Evolutionary conservation across 1,139 yeast species (phyloP).

Genomic region (Kodamaea plutei): DNA sequence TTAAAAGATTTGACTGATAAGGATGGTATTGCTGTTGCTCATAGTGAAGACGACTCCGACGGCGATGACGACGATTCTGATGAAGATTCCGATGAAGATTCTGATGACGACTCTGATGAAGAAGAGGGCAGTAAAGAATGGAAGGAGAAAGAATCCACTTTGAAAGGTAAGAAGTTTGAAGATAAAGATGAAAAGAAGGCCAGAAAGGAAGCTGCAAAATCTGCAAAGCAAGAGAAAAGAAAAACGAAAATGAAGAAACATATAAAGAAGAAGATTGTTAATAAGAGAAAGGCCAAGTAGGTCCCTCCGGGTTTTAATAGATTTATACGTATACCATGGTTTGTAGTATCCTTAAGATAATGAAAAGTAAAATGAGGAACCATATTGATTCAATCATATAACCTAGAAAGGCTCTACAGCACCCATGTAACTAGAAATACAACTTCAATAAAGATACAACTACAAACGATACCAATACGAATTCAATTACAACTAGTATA

Average conservation of each 20-base stretch:
- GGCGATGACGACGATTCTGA: constrained; percentile 27
- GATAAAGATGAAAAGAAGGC: constrained; percentile 83
- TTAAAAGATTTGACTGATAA: constrained; percentile 55
- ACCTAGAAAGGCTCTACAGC: no score
- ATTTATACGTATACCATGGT: no score
- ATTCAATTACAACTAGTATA: no score
- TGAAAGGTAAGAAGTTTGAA: constrained; percentile 73
- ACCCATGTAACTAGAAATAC: no score
- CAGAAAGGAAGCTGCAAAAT: constrained; percentile 80
- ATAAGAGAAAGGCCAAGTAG: constrained; percentile 41
- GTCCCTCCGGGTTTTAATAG: no score
- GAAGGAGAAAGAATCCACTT: constrained; percentile 35
- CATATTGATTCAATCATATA: no score
- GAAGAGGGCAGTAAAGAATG: constrained; percentile 30
- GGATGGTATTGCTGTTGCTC: constrained; percentile 16
- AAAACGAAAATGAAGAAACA: constrained; percentile 90
- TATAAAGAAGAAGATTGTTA: constrained; percentile 73
- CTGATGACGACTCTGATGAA: constrained; percentile 25
- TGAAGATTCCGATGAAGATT: constrained; percentile 22
- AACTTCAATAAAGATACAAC: no score
- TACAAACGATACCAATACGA: no score
- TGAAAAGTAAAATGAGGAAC: no score
- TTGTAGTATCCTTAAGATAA: no score
- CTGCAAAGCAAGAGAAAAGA: constrained; percentile 81
- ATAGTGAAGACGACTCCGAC: constrained; percentile 14